phyloP scores from a whole-genome alignment of 805 yeast genomes.

The Ogataea thermomethanolica region DNA sequence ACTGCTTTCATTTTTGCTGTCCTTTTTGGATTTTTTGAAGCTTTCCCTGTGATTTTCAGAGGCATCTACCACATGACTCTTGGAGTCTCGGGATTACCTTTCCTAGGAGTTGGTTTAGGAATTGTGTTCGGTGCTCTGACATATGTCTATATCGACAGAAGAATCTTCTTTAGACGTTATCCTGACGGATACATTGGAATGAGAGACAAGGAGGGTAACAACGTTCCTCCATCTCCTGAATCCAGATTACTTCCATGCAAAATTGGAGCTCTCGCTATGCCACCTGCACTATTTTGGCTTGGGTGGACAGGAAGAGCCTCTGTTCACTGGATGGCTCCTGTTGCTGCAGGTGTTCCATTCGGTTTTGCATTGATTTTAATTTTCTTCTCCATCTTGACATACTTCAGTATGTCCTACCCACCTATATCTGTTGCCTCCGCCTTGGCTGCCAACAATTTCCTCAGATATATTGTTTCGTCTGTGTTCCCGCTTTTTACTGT shows the following conservation, averaged over 20 bases:
- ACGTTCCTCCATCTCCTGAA: slow-evolving; percentile 57
- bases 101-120: slow-evolving; percentile 71
- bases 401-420: slow-evolving; percentile 69
- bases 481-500: slow-evolving; percentile 82
- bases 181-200: slow-evolving; percentile 57
- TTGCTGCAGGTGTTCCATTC: slow-evolving; percentile 72
- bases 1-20: slow-evolving; percentile 76
- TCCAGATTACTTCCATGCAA: slow-evolving; percentile 56
- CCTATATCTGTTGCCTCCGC: slow-evolving; percentile 82
- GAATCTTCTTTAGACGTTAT: slow-evolving; percentile 50
- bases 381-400: slow-evolving; percentile 66
- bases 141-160: slow-evolving; percentile 49
- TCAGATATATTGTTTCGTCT: slow-evolving; percentile 71
- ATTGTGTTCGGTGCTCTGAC: slow-evolving; percentile 51
- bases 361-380: slow-evolving; percentile 72
- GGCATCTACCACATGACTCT: slow-evolving; percentile 56
- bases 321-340: slow-evolving; percentile 77
- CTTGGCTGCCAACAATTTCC: slow-evolving; percentile 79
- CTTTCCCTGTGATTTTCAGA: slow-evolving; percentile 69
- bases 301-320: slow-evolving; percentile 66
- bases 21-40: slow-evolving; percentile 75
- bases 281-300: slow-evolving; percentile 72
- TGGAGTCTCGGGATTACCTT: slow-evolving; percentile 67
- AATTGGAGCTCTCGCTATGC: slow-evolving; percentile 64
- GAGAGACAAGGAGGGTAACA: slow-evolving; percentile 55